Conservation (phyloP, 495 filamentous ascomycete species). For the Cairneyella variabilis region DNA sequence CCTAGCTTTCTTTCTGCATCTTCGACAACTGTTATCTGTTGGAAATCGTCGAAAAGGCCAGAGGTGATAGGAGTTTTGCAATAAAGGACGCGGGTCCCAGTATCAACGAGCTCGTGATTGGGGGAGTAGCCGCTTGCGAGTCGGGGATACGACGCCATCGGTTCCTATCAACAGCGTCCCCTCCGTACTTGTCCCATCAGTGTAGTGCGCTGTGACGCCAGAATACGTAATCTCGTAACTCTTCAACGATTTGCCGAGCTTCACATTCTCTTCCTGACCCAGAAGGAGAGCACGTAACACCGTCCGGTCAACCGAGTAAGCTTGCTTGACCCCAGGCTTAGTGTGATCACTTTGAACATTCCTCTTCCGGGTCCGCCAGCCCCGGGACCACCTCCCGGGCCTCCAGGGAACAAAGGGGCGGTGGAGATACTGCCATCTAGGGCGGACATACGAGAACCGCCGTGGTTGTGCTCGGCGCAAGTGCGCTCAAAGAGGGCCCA, state of each 20-base stretch:
- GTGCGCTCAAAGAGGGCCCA: neutral
- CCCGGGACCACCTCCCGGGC: neutral
- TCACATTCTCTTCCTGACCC: constrained; percentile 32
- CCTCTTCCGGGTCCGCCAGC: neutral
- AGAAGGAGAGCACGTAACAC: constrained; percentile 24
- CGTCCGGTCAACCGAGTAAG: constrained; percentile 21
- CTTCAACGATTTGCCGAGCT: constrained; percentile 39
- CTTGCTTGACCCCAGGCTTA: neutral
- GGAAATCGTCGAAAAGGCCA: constrained; percentile 26
- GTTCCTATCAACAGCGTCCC: constrained; percentile 38
- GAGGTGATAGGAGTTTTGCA: constrained; percentile 36
- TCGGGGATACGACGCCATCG: constrained; percentile 36
- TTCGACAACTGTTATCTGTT: constrained; percentile 27
- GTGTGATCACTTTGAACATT: neutral
- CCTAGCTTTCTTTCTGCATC: constrained; percentile 24
- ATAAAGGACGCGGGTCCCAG: constrained; percentile 40
- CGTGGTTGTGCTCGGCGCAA: neutral
- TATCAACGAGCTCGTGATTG: constrained; percentile 36
- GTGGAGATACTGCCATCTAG: neutral
- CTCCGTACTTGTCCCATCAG: constrained; percentile 31
- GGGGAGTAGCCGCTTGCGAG: constrained; percentile 35
- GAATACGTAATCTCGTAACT: constrained; percentile 36
- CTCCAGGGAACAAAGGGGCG: neutral
- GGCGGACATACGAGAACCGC: neutral
- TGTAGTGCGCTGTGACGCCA: constrained; percentile 33